These are phyloP conservation scores for Amaranthus cruentus DNA, from an alignment of 148 eudicot species.

Conservation along the genomic window DNA sequence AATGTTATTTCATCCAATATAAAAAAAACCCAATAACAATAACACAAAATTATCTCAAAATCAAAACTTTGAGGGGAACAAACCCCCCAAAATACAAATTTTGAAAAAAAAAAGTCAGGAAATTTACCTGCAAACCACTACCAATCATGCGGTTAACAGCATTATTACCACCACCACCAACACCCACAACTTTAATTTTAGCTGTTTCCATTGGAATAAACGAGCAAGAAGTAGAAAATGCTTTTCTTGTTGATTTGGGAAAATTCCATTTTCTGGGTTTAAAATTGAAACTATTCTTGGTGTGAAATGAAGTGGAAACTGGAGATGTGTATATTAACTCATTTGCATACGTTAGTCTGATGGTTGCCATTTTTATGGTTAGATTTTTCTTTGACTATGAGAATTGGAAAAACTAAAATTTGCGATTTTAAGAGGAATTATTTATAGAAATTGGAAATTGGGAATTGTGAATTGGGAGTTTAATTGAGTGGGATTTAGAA, in stretches of 20 bases:
- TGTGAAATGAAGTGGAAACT: slow-evolving; percentile 32
- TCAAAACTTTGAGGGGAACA: background rate
- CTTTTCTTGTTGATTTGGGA: slow-evolving; percentile 21
- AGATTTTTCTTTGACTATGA: background rate
- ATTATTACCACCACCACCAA: slow-evolving; percentile 98
- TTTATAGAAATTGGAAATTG: too few relatives aligned
- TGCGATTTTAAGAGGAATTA: background rate
- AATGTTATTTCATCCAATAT: too few relatives aligned
- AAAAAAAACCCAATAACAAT: slow-evolving; percentile 1
- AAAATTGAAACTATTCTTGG: slow-evolving; percentile 33
- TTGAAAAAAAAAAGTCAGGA: slow-evolving; percentile 2
- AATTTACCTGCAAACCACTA: slow-evolving; percentile 78
- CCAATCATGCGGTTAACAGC: slow-evolving; percentile 99
- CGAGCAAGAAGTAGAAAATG: slow-evolving; percentile 34
- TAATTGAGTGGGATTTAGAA: too few relatives aligned
- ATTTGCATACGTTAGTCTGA: slow-evolving; percentile 27
- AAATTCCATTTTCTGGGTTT: slow-evolving; percentile 24
- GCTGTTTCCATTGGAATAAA: slow-evolving; percentile 65
- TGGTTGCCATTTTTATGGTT: slow-evolving; percentile 20
- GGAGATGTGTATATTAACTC: slow-evolving; percentile 19
- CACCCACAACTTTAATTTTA: slow-evolving; percentile 91
- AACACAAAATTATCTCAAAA: background rate
- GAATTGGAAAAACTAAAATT: background rate
- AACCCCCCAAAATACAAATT: too few relatives aligned
- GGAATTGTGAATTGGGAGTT: too few relatives aligned